Evolutionary conservation across 2,329 filamentous ascomycete species (phyloP).

Genomic region (Ophiostoma ips): DNA sequence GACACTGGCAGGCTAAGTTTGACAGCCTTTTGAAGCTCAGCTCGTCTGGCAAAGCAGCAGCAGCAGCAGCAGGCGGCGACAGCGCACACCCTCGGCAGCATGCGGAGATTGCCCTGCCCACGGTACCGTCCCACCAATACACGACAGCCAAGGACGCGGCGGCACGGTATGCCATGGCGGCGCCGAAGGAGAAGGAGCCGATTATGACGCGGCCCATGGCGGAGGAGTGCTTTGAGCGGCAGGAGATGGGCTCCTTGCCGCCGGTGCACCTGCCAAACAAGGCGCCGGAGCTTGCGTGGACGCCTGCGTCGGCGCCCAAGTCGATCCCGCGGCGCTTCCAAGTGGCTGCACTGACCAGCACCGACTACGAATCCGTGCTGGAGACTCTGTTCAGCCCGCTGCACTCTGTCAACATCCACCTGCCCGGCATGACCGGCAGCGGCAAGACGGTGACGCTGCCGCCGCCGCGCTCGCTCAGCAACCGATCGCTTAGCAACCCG

Average conservation of each 20-base stretch:
- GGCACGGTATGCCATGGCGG: constrained; percentile 25
- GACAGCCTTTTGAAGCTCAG: constrained; percentile 55
- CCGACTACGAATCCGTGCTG: constrained; percentile 17
- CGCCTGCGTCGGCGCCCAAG: constrained; percentile 41
- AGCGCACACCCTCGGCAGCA: constrained; percentile 25
- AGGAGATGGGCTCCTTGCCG: constrained; percentile 67
- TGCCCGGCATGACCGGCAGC: constrained; percentile 29
- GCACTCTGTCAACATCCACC: constrained; percentile 27
- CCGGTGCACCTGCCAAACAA: constrained; percentile 52
- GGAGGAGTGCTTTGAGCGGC: constrained; percentile 68
- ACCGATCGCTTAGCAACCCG: constrained; percentile 9
- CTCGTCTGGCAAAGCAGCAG: constrained; percentile 37
- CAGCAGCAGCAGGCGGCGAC: no score
- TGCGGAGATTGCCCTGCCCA: not conserved
- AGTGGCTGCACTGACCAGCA: constrained; percentile 30
- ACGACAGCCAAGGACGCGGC: not conserved
- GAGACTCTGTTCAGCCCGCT: constrained; percentile 27
- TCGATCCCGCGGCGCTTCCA: constrained; percentile 38
- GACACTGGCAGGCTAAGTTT: constrained; percentile 61
- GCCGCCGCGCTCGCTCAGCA: constrained; percentile 12
- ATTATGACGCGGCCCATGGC: constrained; percentile 54
- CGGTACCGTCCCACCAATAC: not conserved
- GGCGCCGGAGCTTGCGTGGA: constrained; percentile 49
- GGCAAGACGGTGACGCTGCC: constrained; percentile 25
- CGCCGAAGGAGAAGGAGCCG: constrained; percentile 26